Evolutionary conservation across 169 alveolate genomes (phyloP).

Genomic region (Theileria annulata): DNA sequence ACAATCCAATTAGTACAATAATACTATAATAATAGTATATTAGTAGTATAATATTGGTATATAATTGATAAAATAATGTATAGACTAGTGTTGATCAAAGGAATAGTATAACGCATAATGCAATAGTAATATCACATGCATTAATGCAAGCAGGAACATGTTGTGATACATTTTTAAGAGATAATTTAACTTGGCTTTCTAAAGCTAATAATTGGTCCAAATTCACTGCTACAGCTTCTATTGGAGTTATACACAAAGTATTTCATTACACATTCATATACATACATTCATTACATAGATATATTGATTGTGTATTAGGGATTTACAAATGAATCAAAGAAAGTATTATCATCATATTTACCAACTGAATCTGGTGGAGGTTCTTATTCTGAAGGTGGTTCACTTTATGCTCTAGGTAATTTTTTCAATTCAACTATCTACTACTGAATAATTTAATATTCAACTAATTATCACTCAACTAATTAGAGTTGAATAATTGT

Average conservation of each 20-base stretch:
- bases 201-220: conserved; percentile 94
- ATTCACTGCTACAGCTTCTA: conserved; percentile 95
- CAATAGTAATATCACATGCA: conserved; percentile 89
- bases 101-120: conserved; percentile 86
- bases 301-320: conserved; percentile 68
- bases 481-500: not conserved
- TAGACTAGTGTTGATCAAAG: conserved; percentile 69
- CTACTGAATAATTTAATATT: not conserved
- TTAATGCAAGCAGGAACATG: conserved; percentile 94
- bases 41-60: not conserved
- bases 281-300: conserved; percentile 35
- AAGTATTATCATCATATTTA: conserved; percentile 63
- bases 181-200: conserved; percentile 93
- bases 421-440: not conserved
- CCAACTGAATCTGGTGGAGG: conserved; percentile 42
- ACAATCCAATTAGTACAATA: not conserved
- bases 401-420: conserved; percentile 90
- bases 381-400: conserved; percentile 94
- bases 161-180: conserved; percentile 91
- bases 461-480: not conserved
- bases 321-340: conserved; percentile 38
- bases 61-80: not conserved
- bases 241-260: conserved; percentile 94
- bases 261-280: conserved; percentile 2
- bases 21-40: not conserved